Evolutionary conservation across 768 basidiomycete genomes (phyloP), one percentile per base, ranked within the genome.

Genomic region (Auriscalpium microsporum): DNA sequence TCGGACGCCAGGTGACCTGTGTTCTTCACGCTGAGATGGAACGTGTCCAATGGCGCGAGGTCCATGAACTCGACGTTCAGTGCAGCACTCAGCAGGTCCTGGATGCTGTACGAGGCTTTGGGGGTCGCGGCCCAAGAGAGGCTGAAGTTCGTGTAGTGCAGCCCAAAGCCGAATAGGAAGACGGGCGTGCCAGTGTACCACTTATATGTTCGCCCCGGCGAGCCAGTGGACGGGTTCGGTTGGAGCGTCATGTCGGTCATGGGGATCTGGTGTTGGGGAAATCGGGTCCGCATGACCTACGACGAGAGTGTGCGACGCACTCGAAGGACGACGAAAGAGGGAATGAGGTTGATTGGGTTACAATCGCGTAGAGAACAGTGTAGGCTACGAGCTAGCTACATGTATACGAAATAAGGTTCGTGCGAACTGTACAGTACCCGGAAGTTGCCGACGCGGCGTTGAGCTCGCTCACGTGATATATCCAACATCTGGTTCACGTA

Each of bases 231-330:
- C 34, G 66, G 59, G 60, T 71, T 75, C 8, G 80, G 77, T 19
- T 77, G 79, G 38, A 82, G 65, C 2, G 64, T 69, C 80, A 83
- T 83, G 66, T 83, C 77, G 6, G 80, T 81, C 80, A 82, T 81
- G 1, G 71, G 70, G 16, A 82, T 70, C 58, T 75, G n/a, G n/a
- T n/a, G n/a, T n/a, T n/a, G n/a, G n/a, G n/a, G n/a, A n/a, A n/a
- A n/a, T n/a, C n/a, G n/a, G n/a, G n/a, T n/a, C n/a, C n/a, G n/a
- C n/a, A n/a, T n/a, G n/a, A n/a, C n/a, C n/a, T n/a, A n/a, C n/a
- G n/a, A n/a, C n/a, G n/a, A n/a, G n/a, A n/a, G n/a, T n/a, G n/a
- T n/a, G n/a, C n/a, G n/a, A n/a, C n/a, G n/a, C n/a, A n/a, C n/a
- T n/a, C n/a, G n/a, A n/a, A n/a, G n/a, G n/a, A n/a, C n/a, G n/a